Base-by-base conservation (phyloP, 2,329 filamentous ascomycete species). In the Chaetomiaceae sp. region DNA sequence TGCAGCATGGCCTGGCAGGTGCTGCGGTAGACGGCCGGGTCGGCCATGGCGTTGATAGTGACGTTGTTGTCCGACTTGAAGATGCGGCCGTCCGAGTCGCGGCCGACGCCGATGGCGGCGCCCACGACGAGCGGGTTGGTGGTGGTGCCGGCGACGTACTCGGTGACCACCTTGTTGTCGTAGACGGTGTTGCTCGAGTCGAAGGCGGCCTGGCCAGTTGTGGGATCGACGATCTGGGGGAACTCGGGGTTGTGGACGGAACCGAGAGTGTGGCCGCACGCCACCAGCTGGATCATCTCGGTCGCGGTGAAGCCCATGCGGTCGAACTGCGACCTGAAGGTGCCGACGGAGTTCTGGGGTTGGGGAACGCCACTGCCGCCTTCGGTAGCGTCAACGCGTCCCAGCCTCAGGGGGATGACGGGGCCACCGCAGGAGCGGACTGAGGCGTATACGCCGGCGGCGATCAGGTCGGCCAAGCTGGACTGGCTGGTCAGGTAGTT, bases 261-360 rank as follows among this genome's bases (percentile, higher is more conserved):
- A 18, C 79, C 79, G 18, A 83, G 60, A 0, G 75, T 76, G 58
- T 83, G 79, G 2, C 79, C 79, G 57, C 79, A 83, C 9, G 78
- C 78, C 2, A 71, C 72, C 19, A 79, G 65, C 56, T 76, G 71
- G 34, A 83, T 79, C 76, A 81, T 82, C 53, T 82, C 75, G 14
- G 67, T 60, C 10, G 60, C 60, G 41, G 62, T 71, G 62, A 81
- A 81, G 6, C 79, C 79, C 68, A 80, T 76, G 40, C 78, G 70
- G 6, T 63, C 47, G 54, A 82, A 83, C 57, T 79, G 76, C 41
- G 73, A 70, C 42, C 63, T 58, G 56, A 82, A 80, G 1, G 67
- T 76, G 11, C 60, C 59, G 8, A 71, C 63, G 2, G 69, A 69
- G 56, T 82, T 79, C 54, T 80, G 70, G 0, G 78, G 76, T 54